phyloP scores from a whole-genome alignment of 495 filamentous ascomycete species.

The Evansstolkia leycettana region DNA sequence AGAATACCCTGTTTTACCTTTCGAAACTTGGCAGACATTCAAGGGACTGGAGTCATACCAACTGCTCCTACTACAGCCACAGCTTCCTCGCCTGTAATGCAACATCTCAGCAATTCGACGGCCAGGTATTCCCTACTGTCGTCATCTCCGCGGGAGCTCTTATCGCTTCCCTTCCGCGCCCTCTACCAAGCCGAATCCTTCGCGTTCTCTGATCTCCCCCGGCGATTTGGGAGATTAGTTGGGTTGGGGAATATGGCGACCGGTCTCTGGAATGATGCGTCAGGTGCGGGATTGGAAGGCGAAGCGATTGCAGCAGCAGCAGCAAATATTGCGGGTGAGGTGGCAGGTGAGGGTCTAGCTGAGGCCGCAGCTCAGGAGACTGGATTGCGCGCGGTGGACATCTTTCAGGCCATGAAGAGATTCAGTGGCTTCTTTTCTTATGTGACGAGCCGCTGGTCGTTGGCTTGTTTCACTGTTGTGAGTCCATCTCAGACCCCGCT shows the following conservation, averaged over 20 bases:
- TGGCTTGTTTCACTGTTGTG: conserved; percentile 71
- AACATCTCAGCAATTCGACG: conserved; percentile 8
- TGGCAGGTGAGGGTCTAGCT: conserved; percentile 16
- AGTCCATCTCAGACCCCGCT: conserved; percentile 6
- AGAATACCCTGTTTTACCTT: neutral
- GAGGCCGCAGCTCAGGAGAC: conserved; percentile 17
- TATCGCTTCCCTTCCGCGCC: conserved; percentile 24
- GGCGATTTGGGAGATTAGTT: conserved; percentile 18
- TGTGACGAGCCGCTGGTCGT: conserved; percentile 85
- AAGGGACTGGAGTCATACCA: neutral
- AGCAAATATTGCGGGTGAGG: conserved; percentile 18
- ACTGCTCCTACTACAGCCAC: neutral
- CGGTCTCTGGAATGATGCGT: conserved; percentile 16
- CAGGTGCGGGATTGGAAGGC: conserved; percentile 11
- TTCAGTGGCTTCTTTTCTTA: conserved; percentile 87
- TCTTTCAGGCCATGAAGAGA: conserved; percentile 35
- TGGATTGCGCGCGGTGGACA: conserved; percentile 21
- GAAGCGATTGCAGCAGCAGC: conserved; percentile 16
- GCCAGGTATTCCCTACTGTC: conserved; percentile 15
- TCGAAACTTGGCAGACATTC: neutral
- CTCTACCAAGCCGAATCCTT: conserved; percentile 26
- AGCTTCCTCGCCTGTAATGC: neutral
- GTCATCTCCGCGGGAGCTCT: conserved; percentile 20
- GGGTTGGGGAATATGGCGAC: conserved; percentile 16
- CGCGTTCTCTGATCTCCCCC: conserved; percentile 25